phyloP scores from a whole-genome alignment of 495 filamentous ascomycete genomes.

The Durotheca rogersii region DNA sequence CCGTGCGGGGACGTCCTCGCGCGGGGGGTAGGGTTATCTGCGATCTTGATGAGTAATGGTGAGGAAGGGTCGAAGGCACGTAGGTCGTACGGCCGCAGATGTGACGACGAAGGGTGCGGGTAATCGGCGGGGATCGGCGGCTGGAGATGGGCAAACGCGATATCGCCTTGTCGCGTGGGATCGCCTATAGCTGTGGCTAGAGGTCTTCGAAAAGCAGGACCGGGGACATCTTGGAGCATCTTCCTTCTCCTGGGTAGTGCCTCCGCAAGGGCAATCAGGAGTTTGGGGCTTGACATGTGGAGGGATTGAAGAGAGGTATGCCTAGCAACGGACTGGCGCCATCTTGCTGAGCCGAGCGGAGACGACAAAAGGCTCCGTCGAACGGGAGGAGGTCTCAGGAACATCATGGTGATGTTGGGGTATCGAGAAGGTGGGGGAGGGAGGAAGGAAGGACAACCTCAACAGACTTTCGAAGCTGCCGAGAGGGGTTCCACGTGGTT shows the following conservation, averaged over 20 bases:
- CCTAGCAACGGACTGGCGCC: constrained; percentile 22
- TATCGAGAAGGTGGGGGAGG: background rate
- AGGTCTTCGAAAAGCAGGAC: constrained; percentile 39
- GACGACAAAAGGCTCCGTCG: constrained; percentile 22
- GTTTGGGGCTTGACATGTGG: constrained; percentile 9
- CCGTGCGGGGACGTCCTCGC: constrained; percentile 40
- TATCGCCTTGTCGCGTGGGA: constrained; percentile 38
- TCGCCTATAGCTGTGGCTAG: constrained; percentile 49
- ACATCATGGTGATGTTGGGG: constrained; percentile 21
- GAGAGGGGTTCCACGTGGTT: constrained; percentile 12
- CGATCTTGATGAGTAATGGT: constrained; percentile 32
- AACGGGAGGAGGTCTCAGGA: constrained; percentile 26
- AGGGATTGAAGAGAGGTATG: constrained; percentile 3
- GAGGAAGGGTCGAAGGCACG: constrained; percentile 37
- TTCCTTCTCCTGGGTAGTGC: constrained; percentile 38
- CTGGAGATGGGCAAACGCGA: constrained; percentile 36
- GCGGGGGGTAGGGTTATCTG: constrained; percentile 7
- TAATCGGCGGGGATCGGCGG: constrained; percentile 18
- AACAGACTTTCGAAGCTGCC: constrained; percentile 27
- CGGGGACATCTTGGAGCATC: constrained; percentile 28
- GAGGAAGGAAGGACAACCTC: constrained; percentile 4
- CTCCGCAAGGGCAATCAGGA: constrained; percentile 26
- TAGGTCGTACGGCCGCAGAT: constrained; percentile 37
- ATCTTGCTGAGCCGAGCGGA: constrained; percentile 12
- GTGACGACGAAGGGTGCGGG: constrained; percentile 8